Percentiles rank a stretch among this genome's conserved stretches.
phyloP scores from a whole-genome alignment of 495 filamentous ascomycete genomes.

The Cenococcum geophilum region DNA sequence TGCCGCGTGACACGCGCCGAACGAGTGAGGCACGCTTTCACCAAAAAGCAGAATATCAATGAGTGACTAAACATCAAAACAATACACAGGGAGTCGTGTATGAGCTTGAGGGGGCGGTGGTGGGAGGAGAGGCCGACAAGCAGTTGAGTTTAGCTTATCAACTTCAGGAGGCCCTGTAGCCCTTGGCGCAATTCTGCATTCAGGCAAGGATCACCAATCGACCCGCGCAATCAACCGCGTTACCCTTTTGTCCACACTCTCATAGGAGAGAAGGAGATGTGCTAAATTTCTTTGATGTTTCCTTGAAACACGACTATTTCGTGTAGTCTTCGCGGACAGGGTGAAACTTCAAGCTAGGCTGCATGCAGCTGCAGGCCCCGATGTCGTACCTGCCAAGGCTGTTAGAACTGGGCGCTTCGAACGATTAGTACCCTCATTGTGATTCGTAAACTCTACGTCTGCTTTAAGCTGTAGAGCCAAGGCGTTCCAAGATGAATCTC shows the following conservation, averaged over 20 bases:
- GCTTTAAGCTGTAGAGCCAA: too few relatives aligned
- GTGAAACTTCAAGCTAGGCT: too few relatives aligned
- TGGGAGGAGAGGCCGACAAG: background rate
- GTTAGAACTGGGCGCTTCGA: too few relatives aligned
- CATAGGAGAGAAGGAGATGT: background rate
- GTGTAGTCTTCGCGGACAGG: too few relatives aligned
- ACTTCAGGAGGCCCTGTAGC: background rate
- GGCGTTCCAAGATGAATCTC: too few relatives aligned
- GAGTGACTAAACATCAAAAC: slow-evolving; percentile 1
- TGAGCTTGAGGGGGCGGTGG: background rate
- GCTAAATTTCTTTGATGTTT: background rate
- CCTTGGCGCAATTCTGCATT: background rate
- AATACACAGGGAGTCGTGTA: background rate
- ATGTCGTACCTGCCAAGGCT: too few relatives aligned
- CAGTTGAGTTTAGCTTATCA: slow-evolving; percentile 7
- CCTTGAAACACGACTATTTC: too few relatives aligned
- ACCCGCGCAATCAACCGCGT: background rate
- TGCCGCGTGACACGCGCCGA: slow-evolving; percentile 15
- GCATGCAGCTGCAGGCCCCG: too few relatives aligned
- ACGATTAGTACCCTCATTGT: too few relatives aligned
- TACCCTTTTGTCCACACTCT: background rate
- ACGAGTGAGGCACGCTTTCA: slow-evolving; percentile 11
- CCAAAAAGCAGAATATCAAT: background rate
- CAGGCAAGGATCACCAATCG: background rate
- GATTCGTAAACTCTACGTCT: too few relatives aligned